Percentiles rank a stretch among this genome's conserved stretches.
Conservation (phyloP, 1,284 basidiomycete genomes). For the Rhodotorula sp. region DNA sequence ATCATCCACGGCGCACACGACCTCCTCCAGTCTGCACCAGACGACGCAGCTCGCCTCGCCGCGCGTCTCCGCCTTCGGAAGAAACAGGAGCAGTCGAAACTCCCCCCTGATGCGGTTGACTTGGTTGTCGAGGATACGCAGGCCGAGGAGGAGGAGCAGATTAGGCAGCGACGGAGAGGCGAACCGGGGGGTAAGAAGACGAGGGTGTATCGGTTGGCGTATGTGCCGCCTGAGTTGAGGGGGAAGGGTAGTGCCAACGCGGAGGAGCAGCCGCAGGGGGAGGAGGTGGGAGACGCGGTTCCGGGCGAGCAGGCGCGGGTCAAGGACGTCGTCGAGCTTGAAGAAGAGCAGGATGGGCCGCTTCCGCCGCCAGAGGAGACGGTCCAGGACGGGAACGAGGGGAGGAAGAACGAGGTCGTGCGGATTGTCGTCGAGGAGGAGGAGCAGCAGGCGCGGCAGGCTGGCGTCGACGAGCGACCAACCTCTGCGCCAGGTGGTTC, state of each 20-base stretch:
- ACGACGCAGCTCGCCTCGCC: constrained; percentile 20
- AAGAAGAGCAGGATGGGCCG: constrained; percentile 6
- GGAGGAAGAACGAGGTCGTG: constrained; percentile 14
- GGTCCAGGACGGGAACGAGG: not conserved
- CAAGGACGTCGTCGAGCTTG: constrained; percentile 9
- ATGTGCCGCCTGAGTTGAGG: constrained; percentile 8
- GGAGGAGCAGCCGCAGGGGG: not conserved
- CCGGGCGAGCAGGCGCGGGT: not conserved
- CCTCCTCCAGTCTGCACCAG: constrained; percentile 2
- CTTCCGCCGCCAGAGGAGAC: not conserved
- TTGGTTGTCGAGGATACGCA: constrained; percentile 65
- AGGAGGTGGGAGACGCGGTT: constrained; percentile 2
- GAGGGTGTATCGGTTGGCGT: constrained; percentile 31
- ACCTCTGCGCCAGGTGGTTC: not conserved
- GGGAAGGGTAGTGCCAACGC: not conserved
- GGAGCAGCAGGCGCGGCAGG: constrained; percentile 3
- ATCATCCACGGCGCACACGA: constrained; percentile 25
- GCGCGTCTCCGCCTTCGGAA: not conserved
- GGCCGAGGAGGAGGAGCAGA: constrained; percentile 57
- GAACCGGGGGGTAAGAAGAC: constrained; percentile 28
- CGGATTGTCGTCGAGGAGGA: constrained; percentile 23
- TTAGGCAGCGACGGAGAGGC: constrained; percentile 52
- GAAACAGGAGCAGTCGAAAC: constrained; percentile 36
- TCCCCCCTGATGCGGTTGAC: constrained; percentile 74
- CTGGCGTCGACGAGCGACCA: constrained; percentile 11